Conservation (phyloP, 1,284 basidiomycete genomes). For the Rugosomyces carneus region DNA sequence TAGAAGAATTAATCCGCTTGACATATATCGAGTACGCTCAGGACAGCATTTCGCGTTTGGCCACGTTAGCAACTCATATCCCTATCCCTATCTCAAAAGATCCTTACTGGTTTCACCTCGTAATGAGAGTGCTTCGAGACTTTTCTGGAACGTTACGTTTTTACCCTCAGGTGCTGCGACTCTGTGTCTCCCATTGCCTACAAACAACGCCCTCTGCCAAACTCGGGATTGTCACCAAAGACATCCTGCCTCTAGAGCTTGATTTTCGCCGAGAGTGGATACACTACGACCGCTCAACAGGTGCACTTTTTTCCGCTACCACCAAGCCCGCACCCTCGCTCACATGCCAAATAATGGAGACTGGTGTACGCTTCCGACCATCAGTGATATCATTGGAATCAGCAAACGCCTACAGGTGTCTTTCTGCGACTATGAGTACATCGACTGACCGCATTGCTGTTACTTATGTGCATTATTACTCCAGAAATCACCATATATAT, state of each 20-base stretch:
- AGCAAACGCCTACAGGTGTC: too few relatives aligned
- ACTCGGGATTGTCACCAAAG: neutral
- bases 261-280: slow-evolving; percentile 1
- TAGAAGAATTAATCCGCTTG: slow-evolving; percentile 3
- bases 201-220: neutral
- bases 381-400: too few relatives aligned
- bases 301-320: neutral
- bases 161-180: slow-evolving; percentile 3
- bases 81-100: neutral
- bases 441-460: too few relatives aligned
- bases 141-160: slow-evolving; percentile 3
- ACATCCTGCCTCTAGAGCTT: slow-evolving; percentile 2
- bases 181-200: slow-evolving; percentile 3
- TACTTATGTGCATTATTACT: too few relatives aligned
- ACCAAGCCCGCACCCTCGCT: slow-evolving; percentile 1
- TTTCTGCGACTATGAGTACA: too few relatives aligned
- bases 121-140: neutral
- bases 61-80: neutral
- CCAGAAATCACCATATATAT: too few relatives aligned
- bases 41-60: neutral
- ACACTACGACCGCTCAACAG: slow-evolving; percentile 7
- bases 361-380: slow-evolving; percentile 5
- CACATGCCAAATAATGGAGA: slow-evolving; percentile 1
- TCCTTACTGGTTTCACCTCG: too few relatives aligned
- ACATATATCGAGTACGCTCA: slow-evolving; percentile 1